Conservation (phyloP, 1,284 basidiomycete genomes). For the Puccinia coronata region DNA sequence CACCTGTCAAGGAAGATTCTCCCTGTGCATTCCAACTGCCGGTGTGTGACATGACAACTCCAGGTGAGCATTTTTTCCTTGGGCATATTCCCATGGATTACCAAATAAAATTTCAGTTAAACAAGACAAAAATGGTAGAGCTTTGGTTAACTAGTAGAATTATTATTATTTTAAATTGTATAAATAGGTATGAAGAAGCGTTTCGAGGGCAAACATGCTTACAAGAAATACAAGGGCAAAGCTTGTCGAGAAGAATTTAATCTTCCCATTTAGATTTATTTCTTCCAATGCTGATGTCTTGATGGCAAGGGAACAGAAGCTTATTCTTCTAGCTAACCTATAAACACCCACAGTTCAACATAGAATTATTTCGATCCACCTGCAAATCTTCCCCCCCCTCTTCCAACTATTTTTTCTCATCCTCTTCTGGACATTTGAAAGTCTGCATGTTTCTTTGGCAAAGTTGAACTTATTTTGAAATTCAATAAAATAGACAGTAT, state of each 20-base stretch:
- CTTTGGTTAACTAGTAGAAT: neutral
- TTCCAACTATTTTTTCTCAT: neutral
- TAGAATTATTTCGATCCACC: too few species aligned
- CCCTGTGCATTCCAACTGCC: conserved; percentile 43
- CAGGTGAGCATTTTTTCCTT: conserved; percentile 16
- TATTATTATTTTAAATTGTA: neutral
- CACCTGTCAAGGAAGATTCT: conserved; percentile 7
- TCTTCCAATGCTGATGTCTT: neutral
- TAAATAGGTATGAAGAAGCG: conserved; percentile 9
- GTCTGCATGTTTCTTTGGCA: neutral
- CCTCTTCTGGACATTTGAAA: neutral
- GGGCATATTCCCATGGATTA: neutral
- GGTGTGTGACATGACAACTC: conserved; percentile 32
- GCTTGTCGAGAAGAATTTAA: conserved; percentile 21
- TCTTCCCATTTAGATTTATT: conserved; percentile 17
- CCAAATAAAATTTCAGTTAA: neutral
- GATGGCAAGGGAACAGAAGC: too few species aligned
- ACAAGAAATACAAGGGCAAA: conserved; percentile 14
- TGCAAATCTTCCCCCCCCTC: neutral
- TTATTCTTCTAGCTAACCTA: too few species aligned
- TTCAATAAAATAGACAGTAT: neutral
- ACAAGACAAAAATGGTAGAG: neutral
- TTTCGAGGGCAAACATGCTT: neutral
- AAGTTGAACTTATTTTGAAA: neutral
- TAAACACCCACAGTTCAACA: too few species aligned